These are phyloP conservation scores for Knoxdaviesia proteae DNA, from an alignment of 2,329 filamentous ascomycete species.

Conservation along the genomic window DNA sequence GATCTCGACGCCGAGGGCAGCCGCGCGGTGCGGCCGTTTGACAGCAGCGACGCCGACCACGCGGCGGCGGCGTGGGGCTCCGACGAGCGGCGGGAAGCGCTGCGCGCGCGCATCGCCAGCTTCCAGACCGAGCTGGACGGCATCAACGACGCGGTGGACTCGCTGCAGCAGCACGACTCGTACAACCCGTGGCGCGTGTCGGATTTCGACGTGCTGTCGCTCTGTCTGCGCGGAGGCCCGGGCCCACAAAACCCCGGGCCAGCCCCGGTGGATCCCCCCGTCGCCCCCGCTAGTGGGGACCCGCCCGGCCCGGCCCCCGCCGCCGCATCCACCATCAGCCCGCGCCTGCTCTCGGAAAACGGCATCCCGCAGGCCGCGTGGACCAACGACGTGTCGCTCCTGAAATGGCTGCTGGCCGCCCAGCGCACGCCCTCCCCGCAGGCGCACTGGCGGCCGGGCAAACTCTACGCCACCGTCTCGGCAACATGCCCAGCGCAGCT, in stretches of 20 bases:
- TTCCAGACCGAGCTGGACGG: no score
- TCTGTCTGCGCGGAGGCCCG: slow-evolving; percentile 13
- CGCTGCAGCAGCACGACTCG: no score
- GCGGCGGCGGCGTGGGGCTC: slow-evolving; percentile 12
- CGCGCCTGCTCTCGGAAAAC: slow-evolving; percentile 8
- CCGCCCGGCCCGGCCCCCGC: no score
- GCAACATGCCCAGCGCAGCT: no score
- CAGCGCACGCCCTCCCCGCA: no score
- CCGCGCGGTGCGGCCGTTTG: slow-evolving; percentile 19
- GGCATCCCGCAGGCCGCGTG: slow-evolving; percentile 11
- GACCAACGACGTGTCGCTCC: slow-evolving; percentile 11
- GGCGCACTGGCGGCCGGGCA: no score
- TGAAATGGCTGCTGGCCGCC: slow-evolving; percentile 14
- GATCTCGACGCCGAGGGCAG: slow-evolving; percentile 30
- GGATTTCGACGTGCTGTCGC: slow-evolving; percentile 21
- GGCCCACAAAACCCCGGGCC: background rate
- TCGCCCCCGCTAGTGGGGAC: no score
- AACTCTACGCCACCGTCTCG: no score
- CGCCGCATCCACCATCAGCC: no score
- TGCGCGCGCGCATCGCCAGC: no score
- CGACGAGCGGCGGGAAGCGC: slow-evolving; percentile 2
- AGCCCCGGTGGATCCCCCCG: slow-evolving; percentile 1
- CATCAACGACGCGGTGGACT: no score
- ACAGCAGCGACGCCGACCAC: slow-evolving; percentile 14
- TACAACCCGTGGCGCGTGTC: slow-evolving; percentile 16